Conservation (phyloP, 2,329 filamentous ascomycete genomes). For the Fusarium bactridioides region DNA sequence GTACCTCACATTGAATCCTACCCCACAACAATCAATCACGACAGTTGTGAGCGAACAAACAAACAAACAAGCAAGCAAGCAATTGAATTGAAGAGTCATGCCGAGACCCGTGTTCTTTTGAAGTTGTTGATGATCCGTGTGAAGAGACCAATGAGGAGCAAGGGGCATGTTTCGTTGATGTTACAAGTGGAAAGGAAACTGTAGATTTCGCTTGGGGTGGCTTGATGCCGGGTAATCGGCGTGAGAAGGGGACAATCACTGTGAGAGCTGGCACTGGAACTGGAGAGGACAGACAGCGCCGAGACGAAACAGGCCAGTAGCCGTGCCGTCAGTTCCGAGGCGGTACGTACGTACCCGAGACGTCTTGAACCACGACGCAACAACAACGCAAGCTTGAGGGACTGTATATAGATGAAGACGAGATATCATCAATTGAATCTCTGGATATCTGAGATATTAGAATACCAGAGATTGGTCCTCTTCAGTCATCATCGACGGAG, state of each 20-base stretch:
- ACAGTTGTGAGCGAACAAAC: background rate
- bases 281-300: conserved; percentile 28
- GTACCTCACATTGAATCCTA: background rate
- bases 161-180: conserved; percentile 12
- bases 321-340: conserved; percentile 41
- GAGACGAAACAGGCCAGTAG: conserved; percentile 37
- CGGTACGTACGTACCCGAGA: conserved; percentile 14
- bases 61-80: too few species aligned
- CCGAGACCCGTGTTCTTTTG: background rate
- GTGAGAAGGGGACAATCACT: background rate
- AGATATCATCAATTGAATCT: background rate
- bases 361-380: background rate
- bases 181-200: conserved; percentile 9
- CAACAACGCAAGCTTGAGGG: background rate
- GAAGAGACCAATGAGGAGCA: background rate
- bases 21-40: background rate
- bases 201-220: conserved; percentile 5
- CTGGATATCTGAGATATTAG: background rate
- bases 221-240: conserved; percentile 22
- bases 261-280: conserved; percentile 3
- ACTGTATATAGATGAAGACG: background rate
- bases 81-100: background rate
- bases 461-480: background rate
- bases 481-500: background rate
- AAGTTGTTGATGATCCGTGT: background rate